These are phyloP conservation scores for Berberis vulgaris DNA, from an alignment of 164 flowering plant species.

Conservation along the genomic window DNA sequence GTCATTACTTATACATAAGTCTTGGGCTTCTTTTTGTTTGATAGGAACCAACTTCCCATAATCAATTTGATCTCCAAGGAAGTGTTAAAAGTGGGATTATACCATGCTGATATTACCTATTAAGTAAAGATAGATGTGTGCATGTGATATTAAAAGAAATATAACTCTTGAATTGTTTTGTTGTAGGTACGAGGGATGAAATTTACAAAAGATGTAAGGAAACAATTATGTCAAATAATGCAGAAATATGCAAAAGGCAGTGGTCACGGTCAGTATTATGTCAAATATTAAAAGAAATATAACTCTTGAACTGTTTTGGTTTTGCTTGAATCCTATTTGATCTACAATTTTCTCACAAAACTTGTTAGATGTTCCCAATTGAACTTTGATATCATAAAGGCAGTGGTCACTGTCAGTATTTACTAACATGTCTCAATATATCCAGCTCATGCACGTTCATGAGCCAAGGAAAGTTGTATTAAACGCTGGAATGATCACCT, in stretches of 20 bases:
- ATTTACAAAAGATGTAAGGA: constrained; percentile 85
- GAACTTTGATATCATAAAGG: constrained; percentile 84
- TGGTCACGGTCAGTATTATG: neutral
- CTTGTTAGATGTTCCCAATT: constrained; percentile 74
- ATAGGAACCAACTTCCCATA: too few relatives aligned
- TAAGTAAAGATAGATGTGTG: neutral
- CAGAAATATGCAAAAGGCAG: constrained; percentile 76
- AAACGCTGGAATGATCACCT: too few relatives aligned
- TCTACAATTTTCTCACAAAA: constrained; percentile 66
- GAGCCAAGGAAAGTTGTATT: too few relatives aligned
- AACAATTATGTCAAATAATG: constrained; percentile 82
- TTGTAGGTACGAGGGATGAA: constrained; percentile 84
- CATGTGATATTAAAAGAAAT: constrained; percentile 1
- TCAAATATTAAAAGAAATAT: neutral
- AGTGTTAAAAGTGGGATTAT: too few relatives aligned
- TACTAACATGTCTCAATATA: too few relatives aligned
- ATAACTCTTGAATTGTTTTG: neutral
- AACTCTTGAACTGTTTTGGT: constrained; percentile 3
- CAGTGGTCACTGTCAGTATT: constrained; percentile 10
- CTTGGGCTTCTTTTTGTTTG: too few relatives aligned
- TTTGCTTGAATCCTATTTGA: constrained; percentile 54
- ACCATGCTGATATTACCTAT: too few relatives aligned
- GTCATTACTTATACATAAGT: too few relatives aligned
- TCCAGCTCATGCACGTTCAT: too few relatives aligned
- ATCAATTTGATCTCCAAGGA: too few relatives aligned